These are phyloP conservation scores for Sporothrix brasiliensis DNA, from an alignment of 2,329 filamentous ascomycete genomes.

Conservation along the genomic window DNA sequence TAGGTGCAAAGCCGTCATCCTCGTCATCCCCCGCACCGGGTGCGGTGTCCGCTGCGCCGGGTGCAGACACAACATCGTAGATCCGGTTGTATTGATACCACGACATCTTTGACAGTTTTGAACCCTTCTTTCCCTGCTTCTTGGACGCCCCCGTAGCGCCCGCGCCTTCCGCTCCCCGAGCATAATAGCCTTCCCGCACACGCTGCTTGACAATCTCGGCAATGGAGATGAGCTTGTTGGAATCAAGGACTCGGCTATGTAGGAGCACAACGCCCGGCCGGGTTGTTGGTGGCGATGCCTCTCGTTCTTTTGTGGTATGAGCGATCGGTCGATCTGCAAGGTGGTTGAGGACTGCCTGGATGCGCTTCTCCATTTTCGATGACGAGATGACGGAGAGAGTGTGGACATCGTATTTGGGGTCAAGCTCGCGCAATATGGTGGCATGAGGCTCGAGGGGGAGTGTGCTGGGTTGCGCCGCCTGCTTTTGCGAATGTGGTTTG, in stretches of 20 bases:
- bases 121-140: slow-evolving; percentile 8
- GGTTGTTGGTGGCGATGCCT: not conserved
- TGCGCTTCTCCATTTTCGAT: slow-evolving; percentile 60
- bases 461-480: slow-evolving; percentile 34
- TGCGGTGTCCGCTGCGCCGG: slow-evolving; percentile 38
- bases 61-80: slow-evolving; percentile 50
- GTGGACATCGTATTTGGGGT: slow-evolving; percentile 54
- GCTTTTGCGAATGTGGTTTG: slow-evolving; percentile 26
- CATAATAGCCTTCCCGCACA: slow-evolving; percentile 47
- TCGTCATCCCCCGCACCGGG: slow-evolving; percentile 39
- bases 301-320: not conserved
- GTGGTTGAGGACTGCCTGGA: slow-evolving; percentile 51
- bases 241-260: slow-evolving; percentile 54
- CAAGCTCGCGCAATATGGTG: slow-evolving; percentile 50
- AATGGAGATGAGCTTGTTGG: slow-evolving; percentile 69
- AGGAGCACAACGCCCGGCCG: slow-evolving; percentile 50
- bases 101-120: not conserved
- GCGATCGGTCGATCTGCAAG: slow-evolving; percentile 42
- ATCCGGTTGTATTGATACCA: slow-evolving; percentile 63
- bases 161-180: not conserved
- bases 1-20: slow-evolving; percentile 56
- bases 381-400: slow-evolving; percentile 61
- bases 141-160: not conserved
- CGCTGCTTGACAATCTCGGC: slow-evolving; percentile 66
- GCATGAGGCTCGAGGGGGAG: slow-evolving; percentile 47